phyloP scores from a whole-genome alignment of 805 yeast species.

The Suhomyces sp. region DNA sequence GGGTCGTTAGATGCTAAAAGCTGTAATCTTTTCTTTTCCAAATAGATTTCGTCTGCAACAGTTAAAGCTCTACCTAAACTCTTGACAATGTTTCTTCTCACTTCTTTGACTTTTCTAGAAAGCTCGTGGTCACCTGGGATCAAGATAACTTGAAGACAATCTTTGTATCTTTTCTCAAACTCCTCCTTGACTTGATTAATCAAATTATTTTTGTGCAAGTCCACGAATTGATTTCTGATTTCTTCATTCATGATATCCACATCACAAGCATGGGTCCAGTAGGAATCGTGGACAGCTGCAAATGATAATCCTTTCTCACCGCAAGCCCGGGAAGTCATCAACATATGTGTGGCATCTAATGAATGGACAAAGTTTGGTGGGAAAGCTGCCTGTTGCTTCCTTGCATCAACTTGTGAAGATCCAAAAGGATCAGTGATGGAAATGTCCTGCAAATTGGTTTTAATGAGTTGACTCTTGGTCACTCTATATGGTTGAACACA shows the following conservation, averaged over 20 bases:
- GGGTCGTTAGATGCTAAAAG: conserved; percentile 55
- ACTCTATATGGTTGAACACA: conserved; percentile 96
- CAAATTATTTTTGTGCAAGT: conserved; percentile 71
- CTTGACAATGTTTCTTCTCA: conserved; percentile 49
- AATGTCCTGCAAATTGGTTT: conserved; percentile 87
- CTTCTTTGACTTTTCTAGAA: conserved; percentile 48
- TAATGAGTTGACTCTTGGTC: conserved; percentile 58
- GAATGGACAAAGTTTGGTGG: conserved; percentile 97
- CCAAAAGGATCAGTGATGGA: conserved; percentile 85
- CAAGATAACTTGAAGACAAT: conserved; percentile 59
- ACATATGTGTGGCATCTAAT: conserved; percentile 95
- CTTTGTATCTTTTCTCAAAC: conserved; percentile 75
- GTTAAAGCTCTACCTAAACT: conserved; percentile 57
- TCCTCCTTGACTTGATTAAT: conserved; percentile 71
- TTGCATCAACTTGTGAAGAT: conserved; percentile 75
- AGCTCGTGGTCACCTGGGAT: conserved; percentile 53
- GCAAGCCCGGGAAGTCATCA: conserved; percentile 81
- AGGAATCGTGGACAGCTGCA: conserved; percentile 97
- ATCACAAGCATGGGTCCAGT: conserved; percentile 95
- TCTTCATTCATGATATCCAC: conserved; percentile 67
- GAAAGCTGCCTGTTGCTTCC: conserved; percentile 89
- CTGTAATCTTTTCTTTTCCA: conserved; percentile 65
- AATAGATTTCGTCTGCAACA: conserved; percentile 67
- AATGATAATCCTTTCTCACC: conserved; percentile 63
- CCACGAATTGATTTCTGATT: conserved; percentile 77